Base-by-base conservation (phyloP, 2,329 filamentous ascomycete genomes). In the Fusarium protoensiforme region DNA sequence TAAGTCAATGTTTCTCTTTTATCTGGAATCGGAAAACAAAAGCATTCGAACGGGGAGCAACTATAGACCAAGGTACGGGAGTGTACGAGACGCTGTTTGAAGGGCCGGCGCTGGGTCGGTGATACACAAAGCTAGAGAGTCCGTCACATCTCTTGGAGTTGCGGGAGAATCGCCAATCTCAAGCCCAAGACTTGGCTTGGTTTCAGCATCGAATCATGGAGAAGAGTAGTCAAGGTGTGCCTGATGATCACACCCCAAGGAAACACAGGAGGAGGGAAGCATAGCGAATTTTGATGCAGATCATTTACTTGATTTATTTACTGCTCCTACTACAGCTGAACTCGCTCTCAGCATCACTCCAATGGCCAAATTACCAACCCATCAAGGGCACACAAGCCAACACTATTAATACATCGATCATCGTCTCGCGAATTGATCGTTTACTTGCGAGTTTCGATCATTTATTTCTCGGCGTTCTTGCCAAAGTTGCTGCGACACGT, bases 401-500 rank as follows among this genome's bases (percentile, higher is more conserved):
- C 56, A 58, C 48, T 67, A 58, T 46, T 63, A 64, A 57, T 68
- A 65, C 41, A 74, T 29, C 22, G 46, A 60, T 53, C 51, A 58
- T 14, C 53, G 29, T 22, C 56, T 54, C 31, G 11, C 33, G 41
- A 36, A 4, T 54, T 62, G 58, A 22, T 61, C 58, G 58, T 46
- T 29, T 27, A 10, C 20, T 43, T 61, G 39, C 18, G 39, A 38
- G 14, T 59, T 14, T 64, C 48, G 43, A 18, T 51, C 20, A 7
- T 29, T 74, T 76, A 81, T 69, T 81, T 81, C 35, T 64, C 63
- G 3, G 80, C 75, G 27, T 81, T 80, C 53, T 78, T 81, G 24
- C 81, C 79, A 46, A 83, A 80, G 68, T 80, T 82, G 64, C 82
- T 83, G 13, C 4, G 16, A 2, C 29, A 22, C 46, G 65, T 69